Evolutionary conservation across 2,329 filamentous ascomycete genomes (phyloP), one percentile per base, ranked within the genome.

Genomic region (Stachybotrys chlorohalonatus): DNA sequence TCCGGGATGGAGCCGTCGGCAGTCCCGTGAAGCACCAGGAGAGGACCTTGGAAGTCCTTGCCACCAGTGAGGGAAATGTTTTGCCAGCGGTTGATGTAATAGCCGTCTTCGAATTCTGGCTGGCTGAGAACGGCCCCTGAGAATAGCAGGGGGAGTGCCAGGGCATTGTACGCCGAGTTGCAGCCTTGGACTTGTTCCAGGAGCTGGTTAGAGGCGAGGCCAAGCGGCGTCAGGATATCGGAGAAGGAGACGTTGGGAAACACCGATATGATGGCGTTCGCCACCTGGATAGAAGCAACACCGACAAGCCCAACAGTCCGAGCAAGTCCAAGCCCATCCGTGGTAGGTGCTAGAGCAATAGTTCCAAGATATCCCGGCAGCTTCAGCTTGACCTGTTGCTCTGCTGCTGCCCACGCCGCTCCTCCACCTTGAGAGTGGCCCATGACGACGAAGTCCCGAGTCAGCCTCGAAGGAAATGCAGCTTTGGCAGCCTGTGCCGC

Each of bases 371-470:
- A 75, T 0, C 72, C 73, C 0, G 63, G 52, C 0, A 69, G 57
- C 39, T 68, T 64, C 7, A 60, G 56, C 15, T 57, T 53, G 11
- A 64, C 64, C 54, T 71, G 68, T 17, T 64, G 58, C 48, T 61
- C 57, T 0, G 61, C 63, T 17, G 58, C 59, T 9, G 55, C 59
- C 76, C 76, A 80, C 0, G 72, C 70, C 1, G 67, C 70, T 1
- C 67, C 68, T 7, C 74, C 76, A 24, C 76, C 77, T 62, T 80
- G 73, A 11, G 70, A 75, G 56, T 78, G 73, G 7, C 76, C 75
- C 59, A 75, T 68, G 30, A 70, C 65, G 15, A 77, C 72, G 54
- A 77, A 81, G 0, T 70, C 59, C 1, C 60, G 49, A 1, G 59
- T 64, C 1, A 74, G 60, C 1, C 64, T 57, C 3, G 62, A 60